Conservation (phyloP, 306 rosid genomes). For the Calophaca sinica region DNA sequence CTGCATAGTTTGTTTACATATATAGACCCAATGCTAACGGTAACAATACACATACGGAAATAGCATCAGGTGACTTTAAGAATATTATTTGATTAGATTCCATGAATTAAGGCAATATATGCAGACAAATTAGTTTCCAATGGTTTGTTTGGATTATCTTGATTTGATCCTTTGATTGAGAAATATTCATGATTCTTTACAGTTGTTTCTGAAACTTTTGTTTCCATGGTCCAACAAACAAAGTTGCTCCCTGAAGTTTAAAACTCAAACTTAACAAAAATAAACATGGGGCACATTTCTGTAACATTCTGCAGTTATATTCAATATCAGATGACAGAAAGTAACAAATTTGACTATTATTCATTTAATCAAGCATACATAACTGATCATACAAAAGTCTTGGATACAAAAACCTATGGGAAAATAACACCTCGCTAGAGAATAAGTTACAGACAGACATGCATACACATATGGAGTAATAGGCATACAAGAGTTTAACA, state of each 20-base stretch:
- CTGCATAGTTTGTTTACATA: too few relatives aligned
- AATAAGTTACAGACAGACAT: slow-evolving; percentile 13
- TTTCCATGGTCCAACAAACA: slow-evolving; percentile 12
- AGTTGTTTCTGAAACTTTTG: slow-evolving; percentile 21
- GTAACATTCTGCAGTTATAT: not conserved
- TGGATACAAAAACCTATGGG: slow-evolving; percentile 9
- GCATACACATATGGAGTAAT: not conserved
- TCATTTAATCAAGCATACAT: slow-evolving; percentile 2
- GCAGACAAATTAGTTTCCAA: too few relatives aligned
- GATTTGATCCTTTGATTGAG: too few relatives aligned
- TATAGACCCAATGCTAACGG: too few relatives aligned
- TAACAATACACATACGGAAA: too few relatives aligned
- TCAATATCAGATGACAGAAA: not conserved
- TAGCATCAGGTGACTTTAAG: too few relatives aligned
- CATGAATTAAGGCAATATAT: too few relatives aligned
- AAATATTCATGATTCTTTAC: not conserved
- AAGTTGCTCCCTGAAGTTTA: not conserved
- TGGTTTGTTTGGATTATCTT: too few relatives aligned
- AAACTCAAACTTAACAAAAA: slow-evolving; percentile 6
- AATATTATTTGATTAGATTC: too few relatives aligned
- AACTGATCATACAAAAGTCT: slow-evolving; percentile 6
- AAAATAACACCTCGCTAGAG: slow-evolving; percentile 23
- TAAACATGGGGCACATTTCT: slow-evolving; percentile 8
- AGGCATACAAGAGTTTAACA: not conserved
- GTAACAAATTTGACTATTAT: not conserved